Evolutionary conservation across 345 rosid genomes (phyloP).

Genomic region (Laguncularia racemosa): DNA sequence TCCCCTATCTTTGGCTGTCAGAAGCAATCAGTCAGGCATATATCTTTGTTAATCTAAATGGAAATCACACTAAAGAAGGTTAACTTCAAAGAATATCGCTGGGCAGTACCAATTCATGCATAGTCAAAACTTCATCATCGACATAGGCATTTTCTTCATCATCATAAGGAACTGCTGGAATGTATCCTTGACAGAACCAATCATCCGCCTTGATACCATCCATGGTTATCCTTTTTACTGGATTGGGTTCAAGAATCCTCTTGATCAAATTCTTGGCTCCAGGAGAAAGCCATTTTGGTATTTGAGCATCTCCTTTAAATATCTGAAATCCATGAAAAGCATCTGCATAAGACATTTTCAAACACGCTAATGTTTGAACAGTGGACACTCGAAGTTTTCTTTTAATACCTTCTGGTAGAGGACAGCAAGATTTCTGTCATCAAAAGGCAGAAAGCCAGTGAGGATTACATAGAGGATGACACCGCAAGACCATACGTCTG

Average conservation of each 20-base stretch:
- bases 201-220: slow-evolving; percentile 55
- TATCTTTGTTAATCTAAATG: too few relatives aligned
- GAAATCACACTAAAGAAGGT: not conserved
- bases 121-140: slow-evolving; percentile 46
- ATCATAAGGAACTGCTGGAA: slow-evolving; percentile 51
- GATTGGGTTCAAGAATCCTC: slow-evolving; percentile 84
- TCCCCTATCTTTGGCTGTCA: slow-evolving; percentile 45
- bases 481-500: slow-evolving; percentile 95
- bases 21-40: not conserved
- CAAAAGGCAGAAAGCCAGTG: slow-evolving; percentile 87
- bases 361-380: not conserved
- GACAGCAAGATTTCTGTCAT: slow-evolving; percentile 89
- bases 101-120: slow-evolving; percentile 47
- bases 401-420: slow-evolving; percentile 83
- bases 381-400: not conserved
- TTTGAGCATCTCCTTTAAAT: slow-evolving; percentile 74
- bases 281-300: slow-evolving; percentile 72
- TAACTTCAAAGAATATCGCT: not conserved
- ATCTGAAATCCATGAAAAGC: slow-evolving; percentile 34
- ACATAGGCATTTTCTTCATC: slow-evolving; percentile 56
- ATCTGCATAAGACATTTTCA: not conserved
- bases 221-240: slow-evolving; percentile 54
- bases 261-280: slow-evolving; percentile 71
- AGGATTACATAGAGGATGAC: slow-evolving; percentile 82
- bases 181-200: slow-evolving; percentile 70